These are phyloP conservation scores for Coemansia asiatica DNA, from an alignment of 192 early-diverging fungal genomes.

Conservation along the genomic window DNA sequence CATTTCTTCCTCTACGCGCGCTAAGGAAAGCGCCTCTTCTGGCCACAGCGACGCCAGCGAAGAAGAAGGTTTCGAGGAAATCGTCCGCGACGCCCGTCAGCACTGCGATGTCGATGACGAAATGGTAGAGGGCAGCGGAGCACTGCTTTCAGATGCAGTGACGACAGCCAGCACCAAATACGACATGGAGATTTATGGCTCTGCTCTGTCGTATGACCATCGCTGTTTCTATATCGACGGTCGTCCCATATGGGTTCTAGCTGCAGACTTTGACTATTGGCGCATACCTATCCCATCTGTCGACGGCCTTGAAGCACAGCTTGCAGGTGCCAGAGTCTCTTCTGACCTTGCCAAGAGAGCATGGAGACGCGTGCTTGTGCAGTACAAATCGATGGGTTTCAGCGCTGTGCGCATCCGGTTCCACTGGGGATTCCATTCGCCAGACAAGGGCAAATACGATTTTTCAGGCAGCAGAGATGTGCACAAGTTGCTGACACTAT, in stretches of 20 bases:
- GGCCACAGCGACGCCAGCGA: slow-evolving; percentile 16
- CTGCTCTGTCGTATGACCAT: slow-evolving; percentile 57
- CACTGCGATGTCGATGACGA: slow-evolving; percentile 42
- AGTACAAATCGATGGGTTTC: slow-evolving; percentile 72
- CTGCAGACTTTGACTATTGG: slow-evolving; percentile 90
- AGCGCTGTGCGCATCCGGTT: slow-evolving; percentile 86
- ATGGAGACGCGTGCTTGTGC: slow-evolving; percentile 69
- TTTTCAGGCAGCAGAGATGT: slow-evolving; percentile 77
- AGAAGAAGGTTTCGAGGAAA: slow-evolving; percentile 31
- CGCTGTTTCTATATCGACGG: slow-evolving; percentile 70
- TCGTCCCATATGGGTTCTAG: slow-evolving; percentile 62
- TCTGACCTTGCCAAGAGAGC: slow-evolving; percentile 10
- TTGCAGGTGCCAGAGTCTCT: not conserved
- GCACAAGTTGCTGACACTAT: slow-evolving; percentile 67
- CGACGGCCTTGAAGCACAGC: not conserved
- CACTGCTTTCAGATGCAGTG: slow-evolving; percentile 35
- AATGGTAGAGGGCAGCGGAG: slow-evolving; percentile 36
- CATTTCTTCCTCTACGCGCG: not conserved
- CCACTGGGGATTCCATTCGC: slow-evolving; percentile 87
- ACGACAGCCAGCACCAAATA: slow-evolving; percentile 41
- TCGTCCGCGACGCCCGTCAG: slow-evolving; percentile 30
- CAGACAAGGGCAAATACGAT: slow-evolving; percentile 67
- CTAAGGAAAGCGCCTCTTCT: slow-evolving; percentile 4
- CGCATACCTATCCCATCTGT: slow-evolving; percentile 64
- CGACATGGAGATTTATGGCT: slow-evolving; percentile 40